phyloP scores from a whole-genome alignment of 108 stramenopile genomes.

The Schizochytrium sp. region DNA sequence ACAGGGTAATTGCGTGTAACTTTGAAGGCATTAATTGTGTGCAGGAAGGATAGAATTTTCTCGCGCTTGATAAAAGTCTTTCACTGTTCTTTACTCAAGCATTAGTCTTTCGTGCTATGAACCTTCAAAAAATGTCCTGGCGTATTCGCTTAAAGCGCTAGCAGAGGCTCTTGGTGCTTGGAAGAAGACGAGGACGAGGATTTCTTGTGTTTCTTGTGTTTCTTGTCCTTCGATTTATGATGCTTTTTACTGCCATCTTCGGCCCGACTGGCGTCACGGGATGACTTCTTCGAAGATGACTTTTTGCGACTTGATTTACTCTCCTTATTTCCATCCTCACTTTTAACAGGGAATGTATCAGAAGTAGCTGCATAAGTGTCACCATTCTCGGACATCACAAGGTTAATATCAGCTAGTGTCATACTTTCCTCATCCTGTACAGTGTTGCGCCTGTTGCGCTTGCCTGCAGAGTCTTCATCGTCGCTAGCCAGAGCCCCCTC shows the following conservation, averaged over 20 bases:
- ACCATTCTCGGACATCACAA: constrained; percentile 70
- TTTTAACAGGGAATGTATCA: no score
- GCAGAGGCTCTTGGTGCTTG: background rate
- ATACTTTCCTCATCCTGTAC: constrained; percentile 72
- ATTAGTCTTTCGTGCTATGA: no score
- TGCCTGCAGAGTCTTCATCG: constrained; percentile 4
- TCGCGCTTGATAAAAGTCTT: no score
- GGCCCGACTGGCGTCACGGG: no score
- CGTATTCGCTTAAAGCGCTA: background rate
- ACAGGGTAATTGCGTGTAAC: no score
- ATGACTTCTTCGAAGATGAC: no score
- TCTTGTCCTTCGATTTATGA: constrained; percentile 77
- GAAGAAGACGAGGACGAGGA: background rate
- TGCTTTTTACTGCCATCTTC: constrained; percentile 71
- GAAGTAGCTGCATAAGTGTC: no score
- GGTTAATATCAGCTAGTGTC: constrained; percentile 85
- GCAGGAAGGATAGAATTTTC: no score
- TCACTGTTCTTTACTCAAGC: no score
- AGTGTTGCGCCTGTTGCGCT: background rate
- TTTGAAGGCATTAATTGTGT: no score
- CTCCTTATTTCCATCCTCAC: no score
- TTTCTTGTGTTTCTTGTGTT: constrained; percentile 66
- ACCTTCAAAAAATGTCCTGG: background rate
- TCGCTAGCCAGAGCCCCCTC: constrained; percentile 54
- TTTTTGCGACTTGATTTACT: no score